Base-by-base conservation (phyloP, 768 basidiomycete species). In the Cantharellus anzutake region DNA sequence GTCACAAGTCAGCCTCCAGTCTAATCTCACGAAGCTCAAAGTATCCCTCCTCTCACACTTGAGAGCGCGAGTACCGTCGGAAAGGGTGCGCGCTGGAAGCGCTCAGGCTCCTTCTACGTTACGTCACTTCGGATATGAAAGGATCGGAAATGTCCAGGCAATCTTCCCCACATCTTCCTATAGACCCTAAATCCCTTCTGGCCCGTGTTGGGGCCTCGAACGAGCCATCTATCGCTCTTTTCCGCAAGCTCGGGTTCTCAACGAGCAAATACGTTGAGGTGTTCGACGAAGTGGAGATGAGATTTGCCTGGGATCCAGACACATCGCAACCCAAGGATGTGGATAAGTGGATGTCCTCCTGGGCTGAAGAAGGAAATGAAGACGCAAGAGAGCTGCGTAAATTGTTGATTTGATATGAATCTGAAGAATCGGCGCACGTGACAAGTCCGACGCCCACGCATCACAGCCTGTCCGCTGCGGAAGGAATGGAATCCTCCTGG, bases 201-300 rank as follows among this genome's bases (percentile, higher is more conserved):
- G 82, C 76, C 20, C 80, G 85, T 4, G 84, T 96, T 61, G 80
- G 80, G 4, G 77, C 79, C 59, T 72, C 74, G 4, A 96, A 97
- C 66, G 65, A 60, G 5, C 72, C 83, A 2, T 89, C 86, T 58
- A 81, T 89, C 37, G 67, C 68, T 4, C 72, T 96, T 4, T 96
- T 96, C 65, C 71, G 78, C 65, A 78, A 78, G 62, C 76, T 96
- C 0, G 90, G 87, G 0, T 96, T 96, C 65, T 67, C 66, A 16
- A 71, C 84, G 41, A 80, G 78, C 5, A 85, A 84, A 66, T 70
- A 72, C 5, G 81, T 83, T 14, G 76, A 81, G 56, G 82, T 87
- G 5, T 97, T 92, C 64, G 73, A 77, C 41, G 89, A 97, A 70
- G 78, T 88, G 14, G 91, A 94, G 72, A 77, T 96, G 80, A 78